A percentile compares a stretch with the other conserved stretches of the same genome.
phyloP scores from a whole-genome alignment of 129 eudicot species.

The Flaveria ramosissima region DNA sequence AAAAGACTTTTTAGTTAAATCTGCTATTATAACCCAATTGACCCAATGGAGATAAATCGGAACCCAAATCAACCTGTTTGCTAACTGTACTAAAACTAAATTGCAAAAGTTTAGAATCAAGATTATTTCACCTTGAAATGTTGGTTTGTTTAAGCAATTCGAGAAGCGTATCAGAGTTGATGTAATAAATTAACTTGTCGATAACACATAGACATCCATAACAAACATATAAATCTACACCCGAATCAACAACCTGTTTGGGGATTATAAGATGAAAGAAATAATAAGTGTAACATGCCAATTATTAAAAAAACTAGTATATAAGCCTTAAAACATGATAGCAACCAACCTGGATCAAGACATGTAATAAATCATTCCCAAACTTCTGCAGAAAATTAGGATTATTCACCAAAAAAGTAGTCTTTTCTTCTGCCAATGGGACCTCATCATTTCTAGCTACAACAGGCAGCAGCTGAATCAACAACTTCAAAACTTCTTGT shows the following conservation, averaged over 20 bases:
- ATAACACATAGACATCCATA: conserved; percentile 81
- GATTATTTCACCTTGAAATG: conserved; percentile 74
- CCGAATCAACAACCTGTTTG: conserved; percentile 84
- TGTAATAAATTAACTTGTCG: conserved; percentile 64
- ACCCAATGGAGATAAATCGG: neutral
- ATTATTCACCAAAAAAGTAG: conserved; percentile 51
- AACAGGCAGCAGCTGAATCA: conserved; percentile 80
- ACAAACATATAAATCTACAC: conserved; percentile 60
- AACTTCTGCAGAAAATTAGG: conserved; percentile 70
- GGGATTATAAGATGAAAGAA: conserved; percentile 6
- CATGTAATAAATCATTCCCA: conserved; percentile 71
- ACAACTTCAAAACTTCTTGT: conserved; percentile 79
- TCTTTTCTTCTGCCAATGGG: conserved; percentile 48
- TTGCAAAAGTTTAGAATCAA: neutral
- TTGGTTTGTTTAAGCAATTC: conserved; percentile 55
- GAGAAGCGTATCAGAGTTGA: conserved; percentile 62
- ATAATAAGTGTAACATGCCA: conserved; percentile 7
- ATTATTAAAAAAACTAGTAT: conserved; percentile 7
- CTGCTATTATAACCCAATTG: neutral
- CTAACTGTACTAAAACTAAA: neutral
- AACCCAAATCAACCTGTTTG: neutral
- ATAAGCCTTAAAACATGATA: neutral
- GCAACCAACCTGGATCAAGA: conserved; percentile 67
- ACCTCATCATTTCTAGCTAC: conserved; percentile 46
- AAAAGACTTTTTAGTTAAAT: neutral